These are phyloP conservation scores for Dillenia suffruticosa DNA, from an alignment of 164 flowering plant species.

Conservation along the genomic window DNA sequence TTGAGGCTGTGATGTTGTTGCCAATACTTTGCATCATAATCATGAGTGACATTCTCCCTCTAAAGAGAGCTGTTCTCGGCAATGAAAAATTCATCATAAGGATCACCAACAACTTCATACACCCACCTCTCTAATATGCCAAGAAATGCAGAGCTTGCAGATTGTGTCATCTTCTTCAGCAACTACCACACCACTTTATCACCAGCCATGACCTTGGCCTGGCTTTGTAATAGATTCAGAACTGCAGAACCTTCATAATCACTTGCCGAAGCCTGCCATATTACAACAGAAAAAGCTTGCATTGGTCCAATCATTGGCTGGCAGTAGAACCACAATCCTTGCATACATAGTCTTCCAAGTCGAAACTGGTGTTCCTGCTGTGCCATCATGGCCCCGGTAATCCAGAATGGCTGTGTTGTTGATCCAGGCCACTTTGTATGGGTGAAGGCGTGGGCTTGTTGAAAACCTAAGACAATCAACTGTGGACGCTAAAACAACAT, in stretches of 20 bases:
- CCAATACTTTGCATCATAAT: constrained; percentile 96
- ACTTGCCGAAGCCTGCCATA: constrained; percentile 62
- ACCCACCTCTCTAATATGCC: constrained; percentile 97
- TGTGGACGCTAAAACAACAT: no score
- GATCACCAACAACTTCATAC: constrained; percentile 95
- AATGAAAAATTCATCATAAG: constrained; percentile 90
- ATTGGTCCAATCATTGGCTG: constrained; percentile 93
- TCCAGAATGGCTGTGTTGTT: no score
- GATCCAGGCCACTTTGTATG: no score
- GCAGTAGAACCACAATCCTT: constrained; percentile 96
- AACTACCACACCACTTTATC: constrained; percentile 81
- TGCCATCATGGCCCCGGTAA: constrained; percentile 87
- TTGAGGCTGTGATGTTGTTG: constrained; percentile 89
- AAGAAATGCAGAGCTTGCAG: constrained; percentile 90
- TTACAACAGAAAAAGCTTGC: constrained; percentile 74
- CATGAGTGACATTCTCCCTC: constrained; percentile 93
- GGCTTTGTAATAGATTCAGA: constrained; percentile 91
- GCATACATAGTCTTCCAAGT: constrained; percentile 85
- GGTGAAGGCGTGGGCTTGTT: no score
- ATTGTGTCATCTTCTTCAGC: constrained; percentile 86
- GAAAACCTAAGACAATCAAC: no score
- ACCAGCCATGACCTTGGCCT: constrained; percentile 98
- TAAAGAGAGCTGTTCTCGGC: constrained; percentile 82
- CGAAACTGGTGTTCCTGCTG: constrained; percentile 98
- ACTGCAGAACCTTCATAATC: constrained; percentile 75